Percentiles rank a stretch among this genome's conserved stretches.
Evolutionary conservation across 1,139 yeast genomes (phyloP).

Genomic region (Lodderomyces elongisporus): DNA sequence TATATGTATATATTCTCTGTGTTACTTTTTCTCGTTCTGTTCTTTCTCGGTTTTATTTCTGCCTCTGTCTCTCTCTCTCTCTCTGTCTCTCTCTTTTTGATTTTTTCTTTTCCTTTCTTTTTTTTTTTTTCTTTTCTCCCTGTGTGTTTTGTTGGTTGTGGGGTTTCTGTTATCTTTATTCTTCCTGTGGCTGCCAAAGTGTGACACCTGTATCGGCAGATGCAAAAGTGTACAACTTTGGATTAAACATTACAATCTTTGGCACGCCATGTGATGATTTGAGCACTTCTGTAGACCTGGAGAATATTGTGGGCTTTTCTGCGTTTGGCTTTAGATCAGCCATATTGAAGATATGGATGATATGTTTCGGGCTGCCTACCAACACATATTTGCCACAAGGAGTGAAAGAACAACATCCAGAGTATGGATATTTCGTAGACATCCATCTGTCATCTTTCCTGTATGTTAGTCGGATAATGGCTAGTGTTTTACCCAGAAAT

Average conservation of each 20-base stretch:
- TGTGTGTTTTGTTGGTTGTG: no score
- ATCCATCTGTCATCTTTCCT: slow-evolving; percentile 17
- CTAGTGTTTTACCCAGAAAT: slow-evolving; percentile 55
- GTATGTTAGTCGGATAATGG: slow-evolving; percentile 36
- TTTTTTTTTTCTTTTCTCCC: slow-evolving; percentile 4
- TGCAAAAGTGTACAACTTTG: slow-evolving; percentile 69
- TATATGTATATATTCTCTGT: no score
- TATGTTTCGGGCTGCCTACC: slow-evolving; percentile 57
- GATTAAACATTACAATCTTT: slow-evolving; percentile 68
- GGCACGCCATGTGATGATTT: slow-evolving; percentile 40
- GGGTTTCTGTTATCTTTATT: no score
- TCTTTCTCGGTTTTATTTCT: no score
- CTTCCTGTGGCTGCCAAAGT: slow-evolving; percentile 39
- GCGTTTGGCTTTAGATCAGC: slow-evolving; percentile 28
- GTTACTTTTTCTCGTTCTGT: no score
- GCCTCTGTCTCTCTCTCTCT: no score
- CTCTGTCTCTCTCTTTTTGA: neutral
- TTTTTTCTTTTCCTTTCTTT: neutral
- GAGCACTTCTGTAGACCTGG: slow-evolving; percentile 15
- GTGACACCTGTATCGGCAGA: slow-evolving; percentile 64
- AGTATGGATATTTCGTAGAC: slow-evolving; percentile 42
- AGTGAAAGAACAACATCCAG: slow-evolving; percentile 64
- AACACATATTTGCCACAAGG: slow-evolving; percentile 78
- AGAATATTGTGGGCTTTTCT: slow-evolving; percentile 7
- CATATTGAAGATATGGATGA: slow-evolving; percentile 62